Percentiles rank a stretch among this genome's conserved stretches.
Conservation (phyloP, 495 filamentous ascomycete genomes). For the Chaetomium cochliodes region DNA sequence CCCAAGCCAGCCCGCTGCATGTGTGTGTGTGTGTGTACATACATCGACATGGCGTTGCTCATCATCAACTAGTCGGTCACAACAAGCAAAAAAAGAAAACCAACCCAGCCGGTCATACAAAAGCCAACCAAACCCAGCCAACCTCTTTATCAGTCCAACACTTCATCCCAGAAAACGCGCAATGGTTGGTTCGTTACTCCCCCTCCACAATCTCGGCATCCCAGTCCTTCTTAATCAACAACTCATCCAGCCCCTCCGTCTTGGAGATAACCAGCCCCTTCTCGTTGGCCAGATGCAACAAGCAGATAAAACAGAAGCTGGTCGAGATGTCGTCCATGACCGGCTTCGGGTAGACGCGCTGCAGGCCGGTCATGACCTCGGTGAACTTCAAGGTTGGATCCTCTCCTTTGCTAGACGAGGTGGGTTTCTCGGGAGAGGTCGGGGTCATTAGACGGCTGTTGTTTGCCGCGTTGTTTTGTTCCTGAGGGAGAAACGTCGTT, state of each 20-base stretch:
- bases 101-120: neutral
- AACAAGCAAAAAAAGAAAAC: neutral
- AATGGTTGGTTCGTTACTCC: constrained; percentile 13
- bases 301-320: constrained; percentile 93
- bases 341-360: constrained; percentile 78
- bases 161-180: neutral
- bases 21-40: neutral
- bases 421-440: constrained; percentile 30
- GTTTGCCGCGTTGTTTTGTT: neutral
- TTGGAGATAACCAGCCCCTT: constrained; percentile 77
- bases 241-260: constrained; percentile 54
- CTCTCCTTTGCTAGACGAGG: constrained; percentile 28
- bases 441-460: constrained; percentile 19
- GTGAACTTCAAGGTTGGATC: constrained; percentile 72
- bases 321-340: constrained; percentile 94
- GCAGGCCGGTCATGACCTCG: constrained; percentile 80
- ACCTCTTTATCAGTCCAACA: neutral
- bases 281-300: constrained; percentile 95
- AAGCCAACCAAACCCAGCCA: neutral
- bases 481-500: neutral
- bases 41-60: neutral
- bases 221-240: constrained; percentile 58
- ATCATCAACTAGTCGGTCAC: neutral
- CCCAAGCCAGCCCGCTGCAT: neutral
- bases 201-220: constrained; percentile 51